Conservation (phyloP, 2,329 filamentous ascomycete genomes). For the Colletotrichum shisoi region DNA sequence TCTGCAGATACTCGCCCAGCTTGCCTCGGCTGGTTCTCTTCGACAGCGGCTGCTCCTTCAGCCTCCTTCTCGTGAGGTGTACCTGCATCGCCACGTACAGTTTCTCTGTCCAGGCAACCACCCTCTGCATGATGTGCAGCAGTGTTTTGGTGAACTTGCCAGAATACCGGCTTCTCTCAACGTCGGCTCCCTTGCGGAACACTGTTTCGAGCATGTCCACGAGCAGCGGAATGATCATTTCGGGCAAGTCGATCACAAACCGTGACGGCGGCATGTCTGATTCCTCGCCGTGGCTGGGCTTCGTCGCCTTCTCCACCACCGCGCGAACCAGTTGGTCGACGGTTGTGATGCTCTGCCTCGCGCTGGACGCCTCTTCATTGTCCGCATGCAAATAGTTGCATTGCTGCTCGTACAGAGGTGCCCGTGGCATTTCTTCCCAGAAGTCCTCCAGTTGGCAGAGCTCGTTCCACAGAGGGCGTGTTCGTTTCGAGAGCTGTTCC, state of each 20-base stretch:
- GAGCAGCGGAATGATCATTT: constrained; percentile 23
- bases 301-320: constrained; percentile 1
- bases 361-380: neutral
- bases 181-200: constrained; percentile 17
- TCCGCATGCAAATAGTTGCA: constrained; percentile 24
- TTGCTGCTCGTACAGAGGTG: constrained; percentile 19
- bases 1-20: constrained; percentile 1
- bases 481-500: constrained; percentile 9
- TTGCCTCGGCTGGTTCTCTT: constrained; percentile 6
- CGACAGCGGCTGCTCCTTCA: constrained; percentile 2
- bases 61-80: constrained; percentile 1
- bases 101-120: constrained; percentile 21
- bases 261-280: constrained; percentile 14
- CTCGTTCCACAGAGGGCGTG: constrained; percentile 21
- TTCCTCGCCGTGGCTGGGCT: constrained; percentile 3
- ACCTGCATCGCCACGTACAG: constrained; percentile 22
- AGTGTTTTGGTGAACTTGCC: constrained; percentile 25
- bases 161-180: neutral
- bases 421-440: constrained; percentile 21
- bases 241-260: constrained; percentile 11
- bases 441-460: constrained; percentile 3
- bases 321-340: constrained; percentile 14
- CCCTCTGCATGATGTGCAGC: constrained; percentile 33
- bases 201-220: constrained; percentile 15
- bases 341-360: neutral